Conservation (phyloP, 345 rosid species). For the Trapa bicornis region DNA sequence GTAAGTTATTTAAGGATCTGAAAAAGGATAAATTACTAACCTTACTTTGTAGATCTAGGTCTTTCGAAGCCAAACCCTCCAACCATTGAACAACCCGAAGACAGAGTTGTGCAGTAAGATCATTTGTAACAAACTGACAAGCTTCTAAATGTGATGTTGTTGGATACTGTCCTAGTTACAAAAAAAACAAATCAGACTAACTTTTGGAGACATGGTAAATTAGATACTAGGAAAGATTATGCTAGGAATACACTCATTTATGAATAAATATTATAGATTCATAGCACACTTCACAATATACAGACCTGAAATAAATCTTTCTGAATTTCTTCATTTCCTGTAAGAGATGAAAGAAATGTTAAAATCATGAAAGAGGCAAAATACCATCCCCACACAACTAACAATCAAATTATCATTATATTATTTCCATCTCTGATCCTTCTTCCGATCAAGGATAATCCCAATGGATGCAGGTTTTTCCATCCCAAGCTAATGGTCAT, state of each 20-base stretch:
- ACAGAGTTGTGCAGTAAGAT: constrained; percentile 86
- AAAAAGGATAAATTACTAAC: constrained; percentile 21
- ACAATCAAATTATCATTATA: background rate
- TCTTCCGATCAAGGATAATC: background rate
- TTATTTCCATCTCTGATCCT: background rate
- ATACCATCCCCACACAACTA: background rate
- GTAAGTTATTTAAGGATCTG: constrained; percentile 1
- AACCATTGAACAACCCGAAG: constrained; percentile 94
- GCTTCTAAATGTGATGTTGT: constrained; percentile 94
- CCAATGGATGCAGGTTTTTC: background rate
- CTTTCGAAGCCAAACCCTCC: constrained; percentile 88
- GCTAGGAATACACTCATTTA: background rate
- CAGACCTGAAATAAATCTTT: constrained; percentile 53
- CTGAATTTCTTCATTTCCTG: constrained; percentile 74
- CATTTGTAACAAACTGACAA: constrained; percentile 72
- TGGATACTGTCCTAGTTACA: constrained; percentile 40
- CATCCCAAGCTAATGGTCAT: background rate
- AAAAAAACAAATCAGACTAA: constrained; percentile 9
- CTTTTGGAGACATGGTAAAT: background rate
- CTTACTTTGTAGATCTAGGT: constrained; percentile 91
- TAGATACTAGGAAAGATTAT: background rate
- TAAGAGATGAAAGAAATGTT: constrained; percentile 19
- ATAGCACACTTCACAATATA: background rate
- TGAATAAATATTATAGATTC: background rate
- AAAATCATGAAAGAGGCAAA: constrained; percentile 1